A percentile compares a stretch with the other conserved stretches of the same genome.
phyloP scores from a whole-genome alignment of 176 grass and related monocot genomes.

The barley (Hordeum vulgare) region DNA sequence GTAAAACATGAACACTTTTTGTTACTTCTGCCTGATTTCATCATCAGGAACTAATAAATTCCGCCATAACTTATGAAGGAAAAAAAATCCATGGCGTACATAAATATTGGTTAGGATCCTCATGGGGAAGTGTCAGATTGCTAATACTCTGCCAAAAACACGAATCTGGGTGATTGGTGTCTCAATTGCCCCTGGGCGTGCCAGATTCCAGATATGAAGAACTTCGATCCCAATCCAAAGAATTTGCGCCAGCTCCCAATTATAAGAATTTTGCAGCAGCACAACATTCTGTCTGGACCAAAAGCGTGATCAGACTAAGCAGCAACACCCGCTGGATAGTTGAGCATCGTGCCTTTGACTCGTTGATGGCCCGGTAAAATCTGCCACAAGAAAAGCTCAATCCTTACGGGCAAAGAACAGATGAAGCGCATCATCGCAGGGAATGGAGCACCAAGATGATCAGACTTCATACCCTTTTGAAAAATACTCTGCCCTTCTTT shows the following conservation, averaged over 20 bases:
- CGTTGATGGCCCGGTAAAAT: constrained; percentile 55
- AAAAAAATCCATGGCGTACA: not conserved
- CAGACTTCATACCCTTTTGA: constrained; percentile 86
- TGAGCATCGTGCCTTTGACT: constrained; percentile 46
- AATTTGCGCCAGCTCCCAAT: not conserved
- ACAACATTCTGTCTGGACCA: not conserved
- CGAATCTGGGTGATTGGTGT: not conserved
- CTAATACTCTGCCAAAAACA: constrained; percentile 28
- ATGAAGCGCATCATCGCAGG: constrained; percentile 34
- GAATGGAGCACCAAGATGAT: constrained; percentile 27
- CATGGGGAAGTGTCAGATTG: constrained; percentile 2
- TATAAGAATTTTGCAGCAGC: not conserved
- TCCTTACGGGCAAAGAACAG: constrained; percentile 26
- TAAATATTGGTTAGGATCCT: constrained; percentile 20
- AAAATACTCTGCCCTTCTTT: constrained; percentile 86
- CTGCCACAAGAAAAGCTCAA: constrained; percentile 56
- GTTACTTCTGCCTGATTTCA: not conserved
- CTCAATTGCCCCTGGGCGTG: not conserved
- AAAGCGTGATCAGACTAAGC: constrained; percentile 13
- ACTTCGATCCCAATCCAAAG: not conserved
- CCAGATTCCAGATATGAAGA: not conserved
- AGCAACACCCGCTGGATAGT: constrained; percentile 19
- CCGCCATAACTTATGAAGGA: constrained; percentile 11
- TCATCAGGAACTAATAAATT: constrained; percentile 15
- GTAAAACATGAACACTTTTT: not conserved